Base-by-base conservation (phyloP, 2,329 filamentous ascomycete species). In the Aspergillus sp. region DNA sequence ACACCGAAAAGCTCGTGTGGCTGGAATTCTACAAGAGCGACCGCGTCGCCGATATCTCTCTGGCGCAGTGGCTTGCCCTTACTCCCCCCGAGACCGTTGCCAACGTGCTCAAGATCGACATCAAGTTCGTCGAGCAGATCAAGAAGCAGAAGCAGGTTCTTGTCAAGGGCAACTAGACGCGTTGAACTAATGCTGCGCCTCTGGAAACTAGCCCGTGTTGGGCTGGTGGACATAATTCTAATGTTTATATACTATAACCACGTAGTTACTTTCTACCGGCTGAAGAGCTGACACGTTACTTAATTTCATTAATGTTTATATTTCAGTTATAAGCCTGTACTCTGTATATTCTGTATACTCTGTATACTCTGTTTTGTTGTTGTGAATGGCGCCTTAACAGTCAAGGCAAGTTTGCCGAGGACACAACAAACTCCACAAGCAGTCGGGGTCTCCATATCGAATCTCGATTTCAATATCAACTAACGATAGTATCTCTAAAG, bases 11-110 rank as follows among this genome's bases (percentile, higher is more conserved):
- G 50, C 76, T 90, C 3, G 79, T 86, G 4, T 89, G 84, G 83
- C 82, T 90, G 31, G 87, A 90, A 69, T 82, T 90, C 17, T 90
- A 88, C 77, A 88, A 87, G 74, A 84, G 82, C 43, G 85, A 89
- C 60, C 80, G 82, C 2, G 85, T 90, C 1, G 84, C 82, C 0
- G 87, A 90, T 66, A 86, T 90, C 61, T 81, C 84, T 0, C 70
- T 90, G 44, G 85, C 83, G 0, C 87, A 90, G 70, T 90, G 87
- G 87, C 76, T 90, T 40, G 87, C 86, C 1, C 74, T 89, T 51
- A 89, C 87, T 0, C 87, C 87, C 4, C 37, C 56, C 4, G 55
- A 58, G 31, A 45, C 50, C 2, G 58, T 60, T 4, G 52, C 52
- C n/a, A 58, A 47, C 17, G 52, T 31, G 6, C 52, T 58, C 15